Percentiles rank a stretch among this genome's conserved stretches.
These are phyloP conservation scores for Sextonia rubra DNA, from an alignment of 164 flowering plant species.

Conservation along the genomic window DNA sequence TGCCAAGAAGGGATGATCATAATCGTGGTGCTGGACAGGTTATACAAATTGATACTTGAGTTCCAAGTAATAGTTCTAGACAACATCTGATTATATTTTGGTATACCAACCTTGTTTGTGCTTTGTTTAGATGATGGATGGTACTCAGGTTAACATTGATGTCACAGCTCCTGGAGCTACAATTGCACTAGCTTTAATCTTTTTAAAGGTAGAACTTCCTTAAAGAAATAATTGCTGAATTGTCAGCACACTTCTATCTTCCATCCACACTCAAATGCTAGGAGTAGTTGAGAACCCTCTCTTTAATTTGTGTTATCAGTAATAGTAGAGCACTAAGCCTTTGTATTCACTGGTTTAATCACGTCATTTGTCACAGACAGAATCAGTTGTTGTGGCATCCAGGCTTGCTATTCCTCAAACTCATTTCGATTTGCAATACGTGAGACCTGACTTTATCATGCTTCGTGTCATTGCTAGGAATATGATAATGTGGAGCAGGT, in stretches of 20 bases:
- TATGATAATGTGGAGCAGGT: constrained; percentile 97
- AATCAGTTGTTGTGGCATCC: constrained; percentile 61
- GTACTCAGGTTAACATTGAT: constrained; percentile 68
- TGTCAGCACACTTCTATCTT: neutral
- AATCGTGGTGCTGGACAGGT: constrained; percentile 65
- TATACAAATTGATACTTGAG: constrained; percentile 2
- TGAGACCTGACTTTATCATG: constrained; percentile 97
- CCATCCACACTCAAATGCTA: neutral
- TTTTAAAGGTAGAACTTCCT: constrained; percentile 59
- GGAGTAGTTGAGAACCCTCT: neutral
- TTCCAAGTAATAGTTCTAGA: neutral
- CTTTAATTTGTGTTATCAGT: too few relatives aligned
- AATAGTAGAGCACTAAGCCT: neutral
- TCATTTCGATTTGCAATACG: constrained; percentile 77
- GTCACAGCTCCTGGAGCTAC: constrained; percentile 98
- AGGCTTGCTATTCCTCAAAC: constrained; percentile 78
- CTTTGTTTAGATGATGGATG: constrained; percentile 63
- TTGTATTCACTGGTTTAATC: neutral
- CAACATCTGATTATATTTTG: neutral
- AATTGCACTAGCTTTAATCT: constrained; percentile 82
- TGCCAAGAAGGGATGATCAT: constrained; percentile 42
- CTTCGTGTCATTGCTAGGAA: constrained; percentile 93
- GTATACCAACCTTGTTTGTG: neutral
- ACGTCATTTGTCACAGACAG: constrained; percentile 53
- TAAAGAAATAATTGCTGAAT: neutral